These are phyloP conservation scores for Colletotrichum costaricense DNA, from an alignment of 2,329 filamentous ascomycete species.

Conservation along the genomic window DNA sequence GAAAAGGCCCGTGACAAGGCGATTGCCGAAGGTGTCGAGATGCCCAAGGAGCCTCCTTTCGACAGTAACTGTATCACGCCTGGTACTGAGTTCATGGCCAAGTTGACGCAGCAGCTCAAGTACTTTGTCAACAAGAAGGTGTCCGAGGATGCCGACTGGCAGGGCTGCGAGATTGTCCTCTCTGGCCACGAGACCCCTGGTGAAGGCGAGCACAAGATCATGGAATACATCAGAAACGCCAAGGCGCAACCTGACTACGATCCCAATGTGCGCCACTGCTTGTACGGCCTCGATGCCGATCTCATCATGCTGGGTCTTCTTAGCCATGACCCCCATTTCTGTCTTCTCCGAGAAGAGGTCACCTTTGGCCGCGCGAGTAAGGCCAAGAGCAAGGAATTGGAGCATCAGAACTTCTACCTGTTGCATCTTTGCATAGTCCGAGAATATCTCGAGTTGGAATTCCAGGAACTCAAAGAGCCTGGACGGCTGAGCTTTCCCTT, in stretches of 20 bases:
- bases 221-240: slow-evolving; percentile 98
- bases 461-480: slow-evolving; percentile 87
- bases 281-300: slow-evolving; percentile 97
- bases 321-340: slow-evolving; percentile 98
- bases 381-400: slow-evolving; percentile 92
- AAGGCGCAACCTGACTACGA: slow-evolving; percentile 96
- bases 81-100: slow-evolving; percentile 98
- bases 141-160: slow-evolving; percentile 96
- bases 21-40: slow-evolving; percentile 85
- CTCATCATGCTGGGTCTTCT: slow-evolving; percentile 98
- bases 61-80: slow-evolving; percentile 99
- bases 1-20: slow-evolving; percentile 94
- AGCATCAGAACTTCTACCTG: slow-evolving; percentile 98
- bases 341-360: slow-evolving; percentile 94
- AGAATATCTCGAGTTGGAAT: slow-evolving; percentile 96
- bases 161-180: slow-evolving; percentile 93
- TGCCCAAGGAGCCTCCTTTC: slow-evolving; percentile 95
- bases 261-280: slow-evolving; percentile 92
- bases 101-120: slow-evolving; percentile 91
- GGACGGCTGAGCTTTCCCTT: slow-evolving; percentile 81
- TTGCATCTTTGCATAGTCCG: slow-evolving; percentile 97
- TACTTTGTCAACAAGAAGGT: slow-evolving; percentile 99
- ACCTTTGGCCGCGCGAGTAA: slow-evolving; percentile 92
- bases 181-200: slow-evolving; percentile 98
- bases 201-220: slow-evolving; percentile 99